phyloP scores from a whole-genome alignment of 495 filamentous ascomycete species.

The Lasiosphaeria miniovina region DNA sequence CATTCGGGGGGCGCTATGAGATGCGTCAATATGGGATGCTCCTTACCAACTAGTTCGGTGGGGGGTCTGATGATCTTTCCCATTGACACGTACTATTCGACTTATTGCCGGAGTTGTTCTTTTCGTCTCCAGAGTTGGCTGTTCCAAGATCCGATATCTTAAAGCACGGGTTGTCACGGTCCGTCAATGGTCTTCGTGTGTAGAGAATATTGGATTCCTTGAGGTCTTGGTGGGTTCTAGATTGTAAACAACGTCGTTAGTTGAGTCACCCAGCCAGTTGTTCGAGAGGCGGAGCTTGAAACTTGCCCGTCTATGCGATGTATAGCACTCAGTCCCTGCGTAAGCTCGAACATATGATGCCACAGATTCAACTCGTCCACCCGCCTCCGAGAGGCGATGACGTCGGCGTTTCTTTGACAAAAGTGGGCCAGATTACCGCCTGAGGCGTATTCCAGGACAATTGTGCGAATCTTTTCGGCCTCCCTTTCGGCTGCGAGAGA shows the following conservation, averaged over 20 bases:
- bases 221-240: not conserved
- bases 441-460: not conserved
- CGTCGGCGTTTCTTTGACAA: not conserved
- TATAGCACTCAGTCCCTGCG: not conserved
- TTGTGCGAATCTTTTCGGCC: too few relatives aligned
- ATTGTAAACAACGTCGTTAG: not conserved
- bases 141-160: not conserved
- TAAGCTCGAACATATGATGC: not conserved
- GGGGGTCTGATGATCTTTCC: too few relatives aligned
- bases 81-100: not conserved
- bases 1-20: not conserved
- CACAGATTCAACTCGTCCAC: not conserved
- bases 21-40: too few relatives aligned
- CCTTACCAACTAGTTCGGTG: too few relatives aligned
- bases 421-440: not conserved
- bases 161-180: not conserved
- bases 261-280: not conserved
- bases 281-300: not conserved
- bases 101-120: not conserved
- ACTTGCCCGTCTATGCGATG: not conserved
- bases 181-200: not conserved
- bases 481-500: too few relatives aligned
- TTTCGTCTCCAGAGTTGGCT: not conserved
- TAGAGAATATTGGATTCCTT: not conserved
- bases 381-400: not conserved